Percentiles rank a stretch among this genome's conserved stretches.
Evolutionary conservation across 441 rosid species (phyloP).

Genomic region (Raphanus hybrid): DNA sequence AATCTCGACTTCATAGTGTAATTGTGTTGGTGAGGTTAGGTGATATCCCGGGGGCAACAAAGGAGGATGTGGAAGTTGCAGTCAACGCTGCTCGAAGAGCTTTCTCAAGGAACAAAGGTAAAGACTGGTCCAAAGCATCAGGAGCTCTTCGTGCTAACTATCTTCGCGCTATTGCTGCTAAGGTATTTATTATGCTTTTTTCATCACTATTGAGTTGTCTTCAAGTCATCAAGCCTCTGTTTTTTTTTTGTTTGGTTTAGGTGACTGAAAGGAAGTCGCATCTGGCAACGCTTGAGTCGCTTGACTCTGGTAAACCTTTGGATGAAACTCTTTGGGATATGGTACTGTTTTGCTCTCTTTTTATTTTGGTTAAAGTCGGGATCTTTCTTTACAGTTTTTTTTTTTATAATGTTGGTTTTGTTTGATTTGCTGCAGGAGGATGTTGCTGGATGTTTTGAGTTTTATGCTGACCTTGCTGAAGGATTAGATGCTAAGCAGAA

Average conservation of each 20-base stretch:
- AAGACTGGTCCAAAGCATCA: slow-evolving; percentile 80
- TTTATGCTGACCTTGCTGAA: slow-evolving; percentile 93
- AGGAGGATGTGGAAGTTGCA: slow-evolving; percentile 89
- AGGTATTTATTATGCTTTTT: slow-evolving; percentile 34
- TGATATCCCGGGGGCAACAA: slow-evolving; percentile 86
- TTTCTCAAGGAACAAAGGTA: slow-evolving; percentile 75
- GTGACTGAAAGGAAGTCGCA: slow-evolving; percentile 70
- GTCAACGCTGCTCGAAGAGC: slow-evolving; percentile 91
- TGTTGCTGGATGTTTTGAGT: slow-evolving; percentile 74
- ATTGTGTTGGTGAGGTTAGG: slow-evolving; percentile 47
- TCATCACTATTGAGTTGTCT: slow-evolving; percentile 5
- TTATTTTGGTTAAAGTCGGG: neutral
- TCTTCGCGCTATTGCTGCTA: slow-evolving; percentile 92
- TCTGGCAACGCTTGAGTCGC: slow-evolving; percentile 82
- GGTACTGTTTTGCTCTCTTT: slow-evolving; percentile 43
- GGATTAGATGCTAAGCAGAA: slow-evolving; percentile 91
- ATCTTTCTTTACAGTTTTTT: slow-evolving; percentile 3
- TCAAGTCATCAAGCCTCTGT: neutral
- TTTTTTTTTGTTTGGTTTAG: slow-evolving; percentile 44
- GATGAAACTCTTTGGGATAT: slow-evolving; percentile 96
- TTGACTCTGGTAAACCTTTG: slow-evolving; percentile 91
- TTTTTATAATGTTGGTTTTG: slow-evolving; percentile 27
- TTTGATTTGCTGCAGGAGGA: slow-evolving; percentile 27
- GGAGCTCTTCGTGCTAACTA: slow-evolving; percentile 88
- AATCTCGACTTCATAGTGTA: neutral